A percentile compares a stretch with the other conserved stretches of the same genome.
Evolutionary conservation across 1,284 basidiomycete species (phyloP).

Genomic region (Inonotus hispidus): DNA sequence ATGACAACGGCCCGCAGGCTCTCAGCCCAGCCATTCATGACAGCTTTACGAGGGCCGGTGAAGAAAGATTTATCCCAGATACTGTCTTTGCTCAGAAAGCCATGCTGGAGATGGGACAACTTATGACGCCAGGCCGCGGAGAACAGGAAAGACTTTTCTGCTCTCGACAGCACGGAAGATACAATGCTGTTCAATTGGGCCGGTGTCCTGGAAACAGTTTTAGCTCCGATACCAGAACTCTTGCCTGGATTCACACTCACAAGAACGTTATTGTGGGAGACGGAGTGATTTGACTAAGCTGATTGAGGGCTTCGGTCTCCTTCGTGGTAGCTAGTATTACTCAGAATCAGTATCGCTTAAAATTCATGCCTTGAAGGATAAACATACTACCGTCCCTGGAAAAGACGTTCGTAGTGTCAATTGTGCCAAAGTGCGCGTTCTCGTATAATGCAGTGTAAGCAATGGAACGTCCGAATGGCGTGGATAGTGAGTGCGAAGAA

Average conservation of each 20-base stretch:
- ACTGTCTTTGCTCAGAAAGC: conserved; percentile 67
- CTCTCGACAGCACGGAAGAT: conserved; percentile 43
- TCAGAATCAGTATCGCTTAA: neutral
- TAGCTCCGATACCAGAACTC: conserved; percentile 55
- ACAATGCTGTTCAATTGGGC: conserved; percentile 50
- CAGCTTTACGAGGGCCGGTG: conserved; percentile 53
- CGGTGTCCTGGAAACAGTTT: conserved; percentile 34
- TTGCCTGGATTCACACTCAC: conserved; percentile 14
- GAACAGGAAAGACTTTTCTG: conserved; percentile 46
- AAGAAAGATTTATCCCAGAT: conserved; percentile 75
- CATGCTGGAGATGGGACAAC: conserved; percentile 54
- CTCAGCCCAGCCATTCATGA: conserved; percentile 52
- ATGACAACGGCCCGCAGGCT: conserved; percentile 58
- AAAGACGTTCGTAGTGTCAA: conserved; percentile 51
- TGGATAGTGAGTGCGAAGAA: conserved; percentile 65
- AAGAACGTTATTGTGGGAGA: conserved; percentile 24
- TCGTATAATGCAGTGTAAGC: conserved; percentile 73
- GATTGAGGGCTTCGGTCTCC: conserved; percentile 1
- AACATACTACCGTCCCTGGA: conserved; percentile 34
- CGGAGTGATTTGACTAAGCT: conserved; percentile 27
- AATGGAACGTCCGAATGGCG: conserved; percentile 65
- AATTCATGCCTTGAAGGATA: conserved; percentile 19
- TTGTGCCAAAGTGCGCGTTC: conserved; percentile 63
- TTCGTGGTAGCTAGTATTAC: neutral
- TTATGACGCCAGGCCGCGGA: conserved; percentile 71